Conservation (phyloP, 768 basidiomycete genomes). For the Pholiota molesta region DNA sequence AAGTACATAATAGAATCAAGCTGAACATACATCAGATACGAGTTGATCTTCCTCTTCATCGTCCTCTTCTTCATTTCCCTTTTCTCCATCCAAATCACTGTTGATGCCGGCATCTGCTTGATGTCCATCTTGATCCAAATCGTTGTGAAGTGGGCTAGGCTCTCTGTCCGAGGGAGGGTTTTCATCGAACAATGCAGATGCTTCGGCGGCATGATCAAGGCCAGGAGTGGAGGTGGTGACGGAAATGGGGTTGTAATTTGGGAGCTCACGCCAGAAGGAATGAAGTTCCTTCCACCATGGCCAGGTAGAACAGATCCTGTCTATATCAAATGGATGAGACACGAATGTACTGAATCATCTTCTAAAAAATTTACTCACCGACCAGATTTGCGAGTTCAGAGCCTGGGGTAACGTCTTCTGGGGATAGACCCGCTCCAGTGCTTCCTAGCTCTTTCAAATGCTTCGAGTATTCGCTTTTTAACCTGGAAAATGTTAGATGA, state of each 20-base stretch:
- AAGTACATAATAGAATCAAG: too few species aligned
- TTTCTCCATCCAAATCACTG: too few species aligned
- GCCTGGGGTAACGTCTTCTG: conserved; percentile 8
- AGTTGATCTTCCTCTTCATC: too few species aligned
- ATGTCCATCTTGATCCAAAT: too few species aligned
- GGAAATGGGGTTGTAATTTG: conserved; percentile 30
- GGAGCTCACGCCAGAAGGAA: conserved; percentile 31
- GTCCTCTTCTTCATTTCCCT: too few species aligned
- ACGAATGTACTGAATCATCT: not conserved
- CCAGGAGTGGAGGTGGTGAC: conserved; percentile 23
- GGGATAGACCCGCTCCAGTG: conserved; percentile 22
- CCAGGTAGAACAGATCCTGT: conserved; percentile 18
- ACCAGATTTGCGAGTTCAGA: conserved; percentile 19
- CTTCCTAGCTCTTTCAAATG: conserved; percentile 14
- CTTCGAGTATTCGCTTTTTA: conserved; percentile 22
- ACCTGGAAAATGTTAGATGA: conserved; percentile 8
- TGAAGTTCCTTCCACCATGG: conserved; percentile 33
- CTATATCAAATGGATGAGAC: conserved; percentile 10
- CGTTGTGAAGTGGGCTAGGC: too few species aligned
- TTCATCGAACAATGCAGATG: conserved; percentile 9
- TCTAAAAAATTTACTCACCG: conserved; percentile 11
- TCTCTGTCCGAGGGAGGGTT: too few species aligned
- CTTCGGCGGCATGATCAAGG: conserved; percentile 20
- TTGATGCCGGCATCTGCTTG: too few species aligned
- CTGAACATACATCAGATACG: too few species aligned